These are phyloP conservation scores for Saturnispora ahearnii DNA, from an alignment of 805 yeast genomes.

Conservation along the genomic window DNA sequence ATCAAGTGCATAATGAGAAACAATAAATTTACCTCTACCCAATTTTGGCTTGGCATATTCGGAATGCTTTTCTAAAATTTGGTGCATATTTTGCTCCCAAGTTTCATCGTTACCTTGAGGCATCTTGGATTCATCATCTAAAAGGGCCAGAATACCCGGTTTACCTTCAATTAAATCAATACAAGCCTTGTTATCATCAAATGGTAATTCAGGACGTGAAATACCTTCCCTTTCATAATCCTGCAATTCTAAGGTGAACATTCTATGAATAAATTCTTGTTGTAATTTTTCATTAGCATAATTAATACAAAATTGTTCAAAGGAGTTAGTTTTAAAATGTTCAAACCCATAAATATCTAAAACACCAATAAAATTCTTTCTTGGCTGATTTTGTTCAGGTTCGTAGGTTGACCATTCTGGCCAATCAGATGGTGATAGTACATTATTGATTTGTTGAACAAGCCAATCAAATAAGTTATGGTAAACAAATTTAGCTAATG, in stretches of 20 bases:
- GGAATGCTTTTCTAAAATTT: slow-evolving; percentile 64
- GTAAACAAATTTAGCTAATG: slow-evolving; percentile 92
- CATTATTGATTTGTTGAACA: slow-evolving; percentile 72
- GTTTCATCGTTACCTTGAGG: slow-evolving; percentile 91
- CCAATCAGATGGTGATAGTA: slow-evolving; percentile 69
- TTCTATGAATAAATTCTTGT: slow-evolving; percentile 96
- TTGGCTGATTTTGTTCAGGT: slow-evolving; percentile 6
- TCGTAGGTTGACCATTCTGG: slow-evolving; percentile 31
- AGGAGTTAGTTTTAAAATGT: slow-evolving; percentile 88
- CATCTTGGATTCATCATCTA: slow-evolving; percentile 91
- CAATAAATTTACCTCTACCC: slow-evolving; percentile 84
- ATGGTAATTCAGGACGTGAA: slow-evolving; percentile 94
- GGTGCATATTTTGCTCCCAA: slow-evolving; percentile 86
- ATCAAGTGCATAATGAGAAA: slow-evolving; percentile 89
- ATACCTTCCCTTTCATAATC: slow-evolving; percentile 88
- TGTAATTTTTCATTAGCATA: slow-evolving; percentile 95
- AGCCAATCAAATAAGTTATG: slow-evolving; percentile 94
- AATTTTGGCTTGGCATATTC: slow-evolving; percentile 90
- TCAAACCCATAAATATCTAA: slow-evolving; percentile 97
- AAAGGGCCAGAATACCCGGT: slow-evolving; percentile 75
- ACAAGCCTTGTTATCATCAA: slow-evolving; percentile 95
- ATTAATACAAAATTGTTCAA: slow-evolving; percentile 95
- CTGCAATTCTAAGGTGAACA: slow-evolving; percentile 93
- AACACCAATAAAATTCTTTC: slow-evolving; percentile 79
- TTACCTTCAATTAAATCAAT: slow-evolving; percentile 84